Evolutionary conservation across 2,329 filamentous ascomycete species (phyloP), one percentile per base, ranked within the genome.

Genomic region (Botrytis cinerea): DNA sequence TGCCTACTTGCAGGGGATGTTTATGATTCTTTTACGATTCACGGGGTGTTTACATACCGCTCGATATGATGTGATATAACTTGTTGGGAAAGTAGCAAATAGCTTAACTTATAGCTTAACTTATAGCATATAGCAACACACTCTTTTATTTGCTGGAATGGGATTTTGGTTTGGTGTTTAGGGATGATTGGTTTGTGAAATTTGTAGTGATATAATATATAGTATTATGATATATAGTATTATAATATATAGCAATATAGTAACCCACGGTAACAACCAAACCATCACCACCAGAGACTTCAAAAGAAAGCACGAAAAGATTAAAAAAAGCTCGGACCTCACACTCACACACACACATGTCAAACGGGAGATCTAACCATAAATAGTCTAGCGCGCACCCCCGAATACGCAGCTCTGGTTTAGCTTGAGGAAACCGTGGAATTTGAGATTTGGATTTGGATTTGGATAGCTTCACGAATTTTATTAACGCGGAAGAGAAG

Each of bases 341-440:
- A 35, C 12, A 32, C 32, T n/a, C n/a, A 32, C 32, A 32, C 32
- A 32, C 32, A 16, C 20, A 22, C 18, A 59, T 57, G 14, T 59
- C 57, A 32, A 35, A 20, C 57, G 57, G 57, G 35, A 38, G 35
- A 40, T 61, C 59, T 61, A 61, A 40, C 59, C 35, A 25, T 40
- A 40, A 48, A 28, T 67, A 72, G 72, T 61, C 32, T 54, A 46
- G 51, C 40, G 22, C 9, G 8, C 9, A 35, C 14, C 7, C 22
- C 22, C 10, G 25, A n/a, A 40, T 40, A 62, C 60, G 60, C 60
- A 40, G 20, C 14, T 25, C 8, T 32, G 20, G 8, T 28, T 25
- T 62, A 74, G 62, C 71, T 74, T 73, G 57, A 78, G 77, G 76
- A 76, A 76, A 78, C 75, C 74, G 77, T 78, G 77, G 77, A 76